Evolutionary conservation across 805 yeast species (phyloP), one percentile per base, ranked within the genome.

Genomic region (Candida piceae): DNA sequence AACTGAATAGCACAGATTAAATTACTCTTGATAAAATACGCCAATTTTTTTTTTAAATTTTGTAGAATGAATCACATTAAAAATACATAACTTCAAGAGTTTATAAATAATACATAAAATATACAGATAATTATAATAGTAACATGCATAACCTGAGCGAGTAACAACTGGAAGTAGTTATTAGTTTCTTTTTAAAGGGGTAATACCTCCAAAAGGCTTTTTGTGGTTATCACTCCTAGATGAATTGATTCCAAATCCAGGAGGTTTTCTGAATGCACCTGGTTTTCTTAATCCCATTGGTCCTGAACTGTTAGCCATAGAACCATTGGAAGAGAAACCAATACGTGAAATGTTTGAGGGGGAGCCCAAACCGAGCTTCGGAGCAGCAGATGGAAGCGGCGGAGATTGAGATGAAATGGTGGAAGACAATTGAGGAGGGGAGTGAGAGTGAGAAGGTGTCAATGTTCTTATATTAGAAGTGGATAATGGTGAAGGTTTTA

Each of bases 191-290:
- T 35, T 41, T 29, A 41, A 28, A 5, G 53, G 40, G 4, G 44
- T 38, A 29, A 50, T 48, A 5, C 37, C 43, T 7, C 49, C 45
- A 31, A 41, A 50, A 7, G 53, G 44, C 21, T 42, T 45, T 28
- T 48, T 48, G 4, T 18, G 20, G 10, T 24, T 16, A 9, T 40
- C 47, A 9, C 23, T 17, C 4, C 32, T 12, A 26, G 17, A 19
- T 8, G 29, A 26, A 11, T 22, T 16, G 21, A 19, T 28, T 12
- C 37, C 36, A 28, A 49, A 51, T 7, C 52, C 53, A 9, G 50
- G 44, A 9, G 63, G 63, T 29, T 50, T 59, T 29, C 55, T 44
- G 34, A 60, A 60, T 0, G 66, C 63, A 2, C 61, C 57, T 0
- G 65, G 66, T 33, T 52, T 58, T 23, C 61, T 38, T 16, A 58